Base-by-base conservation (phyloP, 2,329 filamentous ascomycete genomes). In the Torrubiella hemipterigena region DNA sequence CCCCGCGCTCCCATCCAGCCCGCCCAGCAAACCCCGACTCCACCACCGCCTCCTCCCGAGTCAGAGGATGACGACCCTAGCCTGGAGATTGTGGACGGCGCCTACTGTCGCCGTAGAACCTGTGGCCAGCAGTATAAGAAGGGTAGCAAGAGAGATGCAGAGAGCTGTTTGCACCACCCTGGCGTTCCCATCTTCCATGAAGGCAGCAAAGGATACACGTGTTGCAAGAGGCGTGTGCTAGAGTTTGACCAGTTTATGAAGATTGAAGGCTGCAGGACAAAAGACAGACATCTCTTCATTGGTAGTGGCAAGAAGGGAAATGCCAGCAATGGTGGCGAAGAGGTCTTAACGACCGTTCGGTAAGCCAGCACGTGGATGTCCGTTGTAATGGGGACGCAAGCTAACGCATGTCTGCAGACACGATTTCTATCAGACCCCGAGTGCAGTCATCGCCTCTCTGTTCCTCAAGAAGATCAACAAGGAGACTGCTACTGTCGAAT, bases 181-280 rank as follows among this genome's bases (percentile, higher is more conserved):
- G 91, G 91, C 5, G 74, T 71, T 15, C 84, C 91, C 16, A 79
- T 98, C 43, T 98, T 98, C 61, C 91, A 98, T 55, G 91, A 98
- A 63, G 91, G 91, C 21, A 93, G 84, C 61, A 98, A 98, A 64
- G 91, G 91, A 2, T 98, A 91, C 69, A 86, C 77, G 37, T 98
- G 91, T 65, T 98, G 91, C 63, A 96, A 96, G 71, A 69, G 85
- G 46, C 73, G 86, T 22, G 91, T 98, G 35, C 62, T 98, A 36
- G 91, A 98, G 52, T 98, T 98, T 56, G 87, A 98, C 54, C 81
- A 96, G 56, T 98, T 98, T 59, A 77, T 98, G 77, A 91, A 83
- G 58, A 89, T 98, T 37, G 77, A 82, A 45, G 91, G 91, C 2
- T 98, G 91, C 60, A 77, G 76, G 53, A 86, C 80, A 26, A 91